Conservation (phyloP, 73 alveolate genomes). For the Urostyla sp. region DNA sequence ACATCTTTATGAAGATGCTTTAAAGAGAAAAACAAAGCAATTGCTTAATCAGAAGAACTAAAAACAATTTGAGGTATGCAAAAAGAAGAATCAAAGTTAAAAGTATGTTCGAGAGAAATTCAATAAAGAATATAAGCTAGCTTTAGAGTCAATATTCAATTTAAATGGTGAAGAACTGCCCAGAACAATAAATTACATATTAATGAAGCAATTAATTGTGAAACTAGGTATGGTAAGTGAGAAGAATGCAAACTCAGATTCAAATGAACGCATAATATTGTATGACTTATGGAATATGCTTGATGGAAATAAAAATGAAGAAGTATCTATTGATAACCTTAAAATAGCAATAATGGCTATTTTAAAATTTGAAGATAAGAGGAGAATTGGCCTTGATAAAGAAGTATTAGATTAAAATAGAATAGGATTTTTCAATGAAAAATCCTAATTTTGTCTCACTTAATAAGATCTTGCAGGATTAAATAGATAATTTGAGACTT, state of each 20-base stretch:
- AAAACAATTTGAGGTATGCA: background rate
- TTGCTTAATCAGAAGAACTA: background rate
- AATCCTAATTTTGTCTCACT: slow-evolving; percentile 18
- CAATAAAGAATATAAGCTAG: background rate
- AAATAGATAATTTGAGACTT: slow-evolving; percentile 22
- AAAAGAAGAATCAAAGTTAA: background rate
- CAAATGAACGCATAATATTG: slow-evolving; percentile 42
- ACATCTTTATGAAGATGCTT: slow-evolving; percentile 17
- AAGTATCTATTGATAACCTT: slow-evolving; percentile 1
- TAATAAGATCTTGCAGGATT: slow-evolving; percentile 11
- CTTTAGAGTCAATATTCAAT: background rate
- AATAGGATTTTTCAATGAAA: slow-evolving; percentile 31
- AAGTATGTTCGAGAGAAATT: slow-evolving; percentile 1
- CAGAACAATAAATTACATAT: background rate
- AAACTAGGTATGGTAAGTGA: slow-evolving; percentile 8
- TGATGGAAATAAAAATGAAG: slow-evolving; percentile 59
- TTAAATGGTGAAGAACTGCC: background rate
- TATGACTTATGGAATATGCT: slow-evolving; percentile 63
- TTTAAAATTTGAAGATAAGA: slow-evolving; percentile 21
- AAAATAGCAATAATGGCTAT: slow-evolving; percentile 31
- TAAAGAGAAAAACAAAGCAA: background rate
- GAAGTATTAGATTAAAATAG: background rate
- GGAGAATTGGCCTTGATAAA: slow-evolving; percentile 12
- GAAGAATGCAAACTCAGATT: slow-evolving; percentile 8
- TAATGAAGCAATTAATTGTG: slow-evolving; percentile 13